Evolutionary conservation across 116 monocot species (phyloP).

Genomic region (Cymodocea nodosa): DNA sequence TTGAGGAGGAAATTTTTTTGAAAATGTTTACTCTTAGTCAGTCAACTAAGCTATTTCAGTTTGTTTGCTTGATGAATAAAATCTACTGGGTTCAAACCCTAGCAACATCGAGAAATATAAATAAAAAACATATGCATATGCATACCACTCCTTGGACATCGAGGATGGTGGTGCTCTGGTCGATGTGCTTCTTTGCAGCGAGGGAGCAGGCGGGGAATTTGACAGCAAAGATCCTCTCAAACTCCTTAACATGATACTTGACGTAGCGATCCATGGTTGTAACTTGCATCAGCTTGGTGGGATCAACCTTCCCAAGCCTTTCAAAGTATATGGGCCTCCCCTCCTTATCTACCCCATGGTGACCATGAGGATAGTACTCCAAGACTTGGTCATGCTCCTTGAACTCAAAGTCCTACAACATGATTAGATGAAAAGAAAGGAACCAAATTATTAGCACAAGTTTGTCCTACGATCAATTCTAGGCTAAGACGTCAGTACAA

Average conservation of each 20-base stretch:
- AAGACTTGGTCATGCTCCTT: constrained; percentile 66
- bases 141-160: constrained; percentile 97
- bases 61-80: no score
- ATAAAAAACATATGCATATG: neutral
- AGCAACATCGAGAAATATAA: no score
- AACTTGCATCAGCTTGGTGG: constrained; percentile 82
- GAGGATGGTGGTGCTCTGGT: constrained; percentile 94
- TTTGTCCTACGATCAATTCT: no score
- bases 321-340: constrained; percentile 90
- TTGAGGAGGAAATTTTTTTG: no score
- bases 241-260: constrained; percentile 88
- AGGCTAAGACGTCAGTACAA: no score
- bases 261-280: constrained; percentile 91
- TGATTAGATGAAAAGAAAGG: no score
- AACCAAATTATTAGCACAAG: no score
- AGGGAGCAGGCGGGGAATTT: constrained; percentile 97
- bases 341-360: constrained; percentile 94
- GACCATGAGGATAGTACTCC: constrained; percentile 84
- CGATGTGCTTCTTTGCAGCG: constrained; percentile 83
- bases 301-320: constrained; percentile 75
- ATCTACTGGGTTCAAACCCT: no score
- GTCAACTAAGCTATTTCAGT: no score
- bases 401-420: constrained; percentile 70
- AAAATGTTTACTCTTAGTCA: no score
- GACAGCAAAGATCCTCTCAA: constrained; percentile 70